These are phyloP conservation scores for Vitrella brassicaformis DNA, from an alignment of 73 alveolate species.

Conservation along the genomic window DNA sequence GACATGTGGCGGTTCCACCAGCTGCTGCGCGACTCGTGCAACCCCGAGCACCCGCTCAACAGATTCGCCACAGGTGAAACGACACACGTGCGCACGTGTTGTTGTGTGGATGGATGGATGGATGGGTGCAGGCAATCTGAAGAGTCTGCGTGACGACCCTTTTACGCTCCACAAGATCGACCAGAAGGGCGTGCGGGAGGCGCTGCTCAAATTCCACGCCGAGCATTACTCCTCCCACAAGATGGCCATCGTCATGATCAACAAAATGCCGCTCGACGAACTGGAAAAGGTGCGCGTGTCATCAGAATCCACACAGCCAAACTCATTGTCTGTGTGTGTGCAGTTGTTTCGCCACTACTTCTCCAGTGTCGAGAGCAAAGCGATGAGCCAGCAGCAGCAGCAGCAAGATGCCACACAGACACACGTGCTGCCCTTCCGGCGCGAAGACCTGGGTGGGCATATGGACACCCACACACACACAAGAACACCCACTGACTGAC, in stretches of 20 bases:
- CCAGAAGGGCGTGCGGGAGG: too few species aligned
- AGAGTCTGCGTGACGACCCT: too few species aligned
- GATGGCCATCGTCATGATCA: conserved; percentile 49
- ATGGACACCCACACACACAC: too few species aligned
- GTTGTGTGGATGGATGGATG: too few species aligned
- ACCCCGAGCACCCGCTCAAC: conserved; percentile 33
- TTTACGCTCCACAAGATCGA: too few species aligned
- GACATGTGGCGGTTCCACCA: conserved; percentile 52
- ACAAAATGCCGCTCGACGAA: conserved; percentile 48
- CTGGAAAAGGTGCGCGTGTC: conserved; percentile 15
- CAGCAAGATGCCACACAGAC: too few species aligned
- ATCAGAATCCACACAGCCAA: background rate
- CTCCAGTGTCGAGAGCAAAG: background rate
- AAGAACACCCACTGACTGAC: too few species aligned
- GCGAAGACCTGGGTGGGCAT: too few species aligned
- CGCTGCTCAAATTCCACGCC: conserved; percentile 43
- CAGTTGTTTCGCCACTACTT: background rate
- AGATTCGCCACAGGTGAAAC: conserved; percentile 47
- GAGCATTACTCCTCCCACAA: conserved; percentile 53
- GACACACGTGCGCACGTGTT: too few species aligned
- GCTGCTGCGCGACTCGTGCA: conserved; percentile 11
- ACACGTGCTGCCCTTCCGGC: too few species aligned
- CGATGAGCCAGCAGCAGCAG: too few species aligned
- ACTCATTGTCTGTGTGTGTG: background rate
- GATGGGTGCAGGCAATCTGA: too few species aligned